Base-by-base conservation (phyloP, 202 grass and related monocot species). In the Setaria italica region DNA sequence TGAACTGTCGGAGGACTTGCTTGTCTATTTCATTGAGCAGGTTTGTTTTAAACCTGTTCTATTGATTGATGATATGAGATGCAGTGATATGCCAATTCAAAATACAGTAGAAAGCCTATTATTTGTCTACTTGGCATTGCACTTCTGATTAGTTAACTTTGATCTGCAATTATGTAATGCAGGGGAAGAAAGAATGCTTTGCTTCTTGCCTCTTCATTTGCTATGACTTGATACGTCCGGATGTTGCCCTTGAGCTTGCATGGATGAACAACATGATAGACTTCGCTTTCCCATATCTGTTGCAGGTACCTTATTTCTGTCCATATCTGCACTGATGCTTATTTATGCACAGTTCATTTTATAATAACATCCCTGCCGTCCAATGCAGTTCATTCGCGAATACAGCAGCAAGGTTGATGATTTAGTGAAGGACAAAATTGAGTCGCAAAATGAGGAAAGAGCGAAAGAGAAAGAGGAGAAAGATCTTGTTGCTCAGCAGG, bases 181-280 rank as follows among this genome's bases (percentile, higher is more conserved):
- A 97, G 95, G 92, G 92, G 70, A 97, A 97, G 91, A 97, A 95
- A 82, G 95, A 97, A 80, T 97, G 95, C 30, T 97, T 97, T 42
- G 92, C 95, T 76, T 91, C 95, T 78, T 97, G 92, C 82, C 95
- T 97, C 14, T 97, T 97, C 85, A 95, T 97, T 74, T 97, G 95
- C 67, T 97, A 97, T 62, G 95, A 97, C 69, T 84, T 97, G 87
- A 97, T 97, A 21, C 89, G 92, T 10, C 90, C 92, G 8, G 95
- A 97, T 89, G 87, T 95, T 72, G 95, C 90, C 29, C 91, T 97
- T 77, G 95, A 97, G 83, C 95, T 97, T 74, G 95, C 95, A 50
- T 97, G 95, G 95, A 90, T 94, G 75, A 97, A 97, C 88, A 94
- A 94, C 85, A 97, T 97, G 92, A 37, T 97, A 17, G 95, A 95